Percentiles rank a stretch among this genome's conserved stretches.
These are phyloP conservation scores for Leptographium procerum DNA, from an alignment of 2,329 filamentous ascomycete genomes.

Conservation along the genomic window DNA sequence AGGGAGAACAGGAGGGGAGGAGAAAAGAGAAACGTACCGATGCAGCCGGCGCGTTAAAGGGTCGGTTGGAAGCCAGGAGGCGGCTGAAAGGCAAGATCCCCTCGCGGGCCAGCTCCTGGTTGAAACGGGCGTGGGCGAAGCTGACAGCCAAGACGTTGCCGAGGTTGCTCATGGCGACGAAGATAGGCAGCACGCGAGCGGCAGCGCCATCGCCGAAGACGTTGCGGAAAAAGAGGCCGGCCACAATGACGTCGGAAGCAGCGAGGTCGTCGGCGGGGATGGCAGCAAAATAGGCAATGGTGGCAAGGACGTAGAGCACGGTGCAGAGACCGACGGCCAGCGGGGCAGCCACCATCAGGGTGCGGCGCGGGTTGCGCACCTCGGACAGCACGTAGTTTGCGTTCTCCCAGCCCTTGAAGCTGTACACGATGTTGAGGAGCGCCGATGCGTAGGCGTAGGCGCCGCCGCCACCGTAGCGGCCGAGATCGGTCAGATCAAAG, in stretches of 20 bases:
- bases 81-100: constrained; percentile 53
- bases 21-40: background rate
- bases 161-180: background rate
- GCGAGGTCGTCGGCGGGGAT: constrained; percentile 44
- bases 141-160: constrained; percentile 15
- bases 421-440: constrained; percentile 45
- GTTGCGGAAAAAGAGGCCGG: constrained; percentile 44
- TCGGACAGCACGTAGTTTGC: constrained; percentile 45
- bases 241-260: constrained; percentile 39
- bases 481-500: constrained; percentile 1
- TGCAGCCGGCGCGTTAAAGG: background rate
- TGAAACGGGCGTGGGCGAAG: constrained; percentile 49
- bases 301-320: constrained; percentile 43
- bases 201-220: constrained; percentile 31
- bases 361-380: constrained; percentile 42
- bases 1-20: background rate
- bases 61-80: constrained; percentile 48
- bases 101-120: constrained; percentile 59
- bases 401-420: constrained; percentile 41
- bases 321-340: constrained; percentile 40
- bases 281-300: constrained; percentile 47
- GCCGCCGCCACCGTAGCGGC: constrained; percentile 1
- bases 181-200: constrained; percentile 34
- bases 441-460: constrained; percentile 33
- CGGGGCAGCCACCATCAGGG: constrained; percentile 44